Evolutionary conservation across 345 rosid genomes (phyloP), one percentile per base, ranked within the genome.

Genomic region (Syzygium oleosum): DNA sequence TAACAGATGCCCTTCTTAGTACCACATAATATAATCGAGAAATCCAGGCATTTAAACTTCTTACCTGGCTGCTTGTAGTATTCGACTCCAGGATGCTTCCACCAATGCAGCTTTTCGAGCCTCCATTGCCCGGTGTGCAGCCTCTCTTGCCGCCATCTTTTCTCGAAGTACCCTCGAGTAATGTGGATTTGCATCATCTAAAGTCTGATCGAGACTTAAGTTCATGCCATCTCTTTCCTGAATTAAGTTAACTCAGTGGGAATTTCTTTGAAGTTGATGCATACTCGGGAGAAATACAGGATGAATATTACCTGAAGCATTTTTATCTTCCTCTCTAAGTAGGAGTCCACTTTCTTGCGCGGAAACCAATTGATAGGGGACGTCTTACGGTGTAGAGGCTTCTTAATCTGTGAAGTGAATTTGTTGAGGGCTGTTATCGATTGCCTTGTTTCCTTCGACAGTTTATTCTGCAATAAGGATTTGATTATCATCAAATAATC

Each of bases 141-240:
- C 98, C 87, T 96, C 99, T 90, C 93, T 93, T 51, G 96, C 98
- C 78, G 97, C 99, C 88, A 98, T 98, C 93, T 98, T 94, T 87
- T 98, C 99, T 91, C 98, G 92, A 65, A 96, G 86, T 52, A 98
- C 98, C 91, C 92, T 95, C 27, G 93, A 98, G 90, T 96, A 95
- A 89, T 96, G 99, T 84, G 97, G 99, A 94, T 93, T 98, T 52
- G 99, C 93, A 68, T 94, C 95, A 29, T 94, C 97, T 56, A 96
- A 93, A 58, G 99, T 94, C 92, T 98, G 98, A 89, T 96, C 99
- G 38, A 98, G 98, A 88, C 97, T 97, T 91, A 90, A 93, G 65
- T 93, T 96, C 99, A 96, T 93, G 88, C 99, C 99, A 89, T 93
- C 97, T 86, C 91, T 91, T 94, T 96, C 99, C 99, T 96, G 96